phyloP scores from a whole-genome alignment of 73 alveolate genomes.

The Paramecium bursaria region DNA sequence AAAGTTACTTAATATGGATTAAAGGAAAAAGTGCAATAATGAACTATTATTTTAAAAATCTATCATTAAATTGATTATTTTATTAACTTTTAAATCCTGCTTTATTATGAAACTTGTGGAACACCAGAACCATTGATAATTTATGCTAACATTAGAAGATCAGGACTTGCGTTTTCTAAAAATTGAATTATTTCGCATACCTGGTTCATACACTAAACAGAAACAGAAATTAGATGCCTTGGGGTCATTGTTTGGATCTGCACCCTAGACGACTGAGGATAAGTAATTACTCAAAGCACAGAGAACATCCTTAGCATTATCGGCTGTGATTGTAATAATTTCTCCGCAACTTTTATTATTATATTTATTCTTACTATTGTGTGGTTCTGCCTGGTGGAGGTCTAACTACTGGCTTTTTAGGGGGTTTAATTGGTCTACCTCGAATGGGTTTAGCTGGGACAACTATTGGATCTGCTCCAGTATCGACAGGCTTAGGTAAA shows the following conservation, averaged over 20 bases:
- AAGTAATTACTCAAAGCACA: constrained; percentile 50
- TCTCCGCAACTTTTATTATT: neutral
- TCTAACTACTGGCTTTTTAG: neutral
- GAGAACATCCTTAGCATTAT: constrained; percentile 31
- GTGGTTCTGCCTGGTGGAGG: too few species aligned
- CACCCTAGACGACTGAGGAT: constrained; percentile 19
- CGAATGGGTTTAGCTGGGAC: constrained; percentile 25
- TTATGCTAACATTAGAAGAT: constrained; percentile 47
- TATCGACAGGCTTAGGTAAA: constrained; percentile 20
- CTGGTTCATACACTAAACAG: constrained; percentile 56
- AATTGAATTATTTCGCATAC: neutral
- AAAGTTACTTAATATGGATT: too few species aligned
- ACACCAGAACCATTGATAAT: too few species aligned
- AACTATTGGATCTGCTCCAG: neutral
- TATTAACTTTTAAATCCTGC: too few species aligned
- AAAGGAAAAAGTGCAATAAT: too few species aligned
- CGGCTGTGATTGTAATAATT: constrained; percentile 12
- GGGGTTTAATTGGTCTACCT: neutral
- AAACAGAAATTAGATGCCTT: constrained; percentile 52
- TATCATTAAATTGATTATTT: too few species aligned
- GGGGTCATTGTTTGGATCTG: constrained; percentile 35
- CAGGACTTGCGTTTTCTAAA: constrained; percentile 52
- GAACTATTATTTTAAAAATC: too few species aligned
- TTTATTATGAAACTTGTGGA: too few species aligned
- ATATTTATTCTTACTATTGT: neutral